These are phyloP conservation scores for Raffaelea albimanens DNA, from an alignment of 2,329 filamentous ascomycete genomes.

Conservation along the genomic window DNA sequence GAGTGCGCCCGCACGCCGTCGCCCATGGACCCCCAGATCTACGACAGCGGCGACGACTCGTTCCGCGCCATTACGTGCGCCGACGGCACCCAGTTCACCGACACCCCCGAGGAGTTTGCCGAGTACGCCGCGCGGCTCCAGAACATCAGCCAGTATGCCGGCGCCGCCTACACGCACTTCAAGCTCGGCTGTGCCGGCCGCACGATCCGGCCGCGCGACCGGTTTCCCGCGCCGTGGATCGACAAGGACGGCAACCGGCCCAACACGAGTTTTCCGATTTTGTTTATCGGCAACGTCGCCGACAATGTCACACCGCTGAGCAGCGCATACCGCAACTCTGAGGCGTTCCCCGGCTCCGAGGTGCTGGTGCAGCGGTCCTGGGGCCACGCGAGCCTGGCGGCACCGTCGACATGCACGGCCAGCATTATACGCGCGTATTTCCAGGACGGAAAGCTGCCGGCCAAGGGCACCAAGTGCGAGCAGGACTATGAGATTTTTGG, in stretches of 20 bases:
- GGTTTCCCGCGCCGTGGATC: constrained; percentile 22
- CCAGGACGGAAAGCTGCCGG: constrained; percentile 34
- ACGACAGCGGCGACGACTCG: constrained; percentile 26
- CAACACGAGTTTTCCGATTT: constrained; percentile 28
- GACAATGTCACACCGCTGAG: constrained; percentile 37
- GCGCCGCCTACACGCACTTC: constrained; percentile 32
- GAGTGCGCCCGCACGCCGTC: constrained; percentile 14
- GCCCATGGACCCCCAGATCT: background rate
- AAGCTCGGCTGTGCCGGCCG: constrained; percentile 29
- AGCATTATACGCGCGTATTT: constrained; percentile 31
- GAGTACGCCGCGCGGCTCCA: constrained; percentile 23
- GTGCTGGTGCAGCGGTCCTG: constrained; percentile 40
- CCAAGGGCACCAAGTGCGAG: constrained; percentile 5
- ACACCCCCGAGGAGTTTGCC: constrained; percentile 25
- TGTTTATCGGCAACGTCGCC: constrained; percentile 31
- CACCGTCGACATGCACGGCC: constrained; percentile 33
- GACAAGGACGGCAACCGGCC: constrained; percentile 9
- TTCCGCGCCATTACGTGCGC: constrained; percentile 36
- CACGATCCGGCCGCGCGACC: constrained; percentile 26
- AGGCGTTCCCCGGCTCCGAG: constrained; percentile 22
- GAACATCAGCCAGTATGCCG: constrained; percentile 29
- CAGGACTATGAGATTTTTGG: constrained; percentile 7
- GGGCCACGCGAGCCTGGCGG: constrained; percentile 33
- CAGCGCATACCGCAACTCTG: constrained; percentile 18
- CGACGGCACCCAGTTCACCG: constrained; percentile 23